Conservation (phyloP, 257 asterid species). For the Ajuga chamaepitys region DNA sequence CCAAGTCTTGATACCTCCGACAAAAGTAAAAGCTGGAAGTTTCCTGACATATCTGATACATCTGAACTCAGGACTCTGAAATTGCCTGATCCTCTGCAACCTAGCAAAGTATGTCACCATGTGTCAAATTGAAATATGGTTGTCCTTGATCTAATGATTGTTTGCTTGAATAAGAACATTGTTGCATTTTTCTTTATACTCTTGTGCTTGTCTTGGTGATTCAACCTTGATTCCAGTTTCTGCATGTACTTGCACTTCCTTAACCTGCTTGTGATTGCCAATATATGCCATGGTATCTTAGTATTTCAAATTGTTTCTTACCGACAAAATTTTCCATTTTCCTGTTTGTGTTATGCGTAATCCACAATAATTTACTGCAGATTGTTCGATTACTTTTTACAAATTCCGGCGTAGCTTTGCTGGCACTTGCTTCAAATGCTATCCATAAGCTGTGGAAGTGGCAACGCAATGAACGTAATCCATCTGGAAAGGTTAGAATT, state of each 20-base stretch:
- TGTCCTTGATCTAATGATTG: neutral
- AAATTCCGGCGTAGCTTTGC: conserved; percentile 79
- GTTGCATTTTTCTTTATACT: neutral
- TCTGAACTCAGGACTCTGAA: conserved; percentile 74
- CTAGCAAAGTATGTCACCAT: conserved; percentile 60
- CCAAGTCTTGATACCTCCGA: conserved; percentile 71
- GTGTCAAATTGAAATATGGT: neutral
- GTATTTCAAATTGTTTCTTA: neutral
- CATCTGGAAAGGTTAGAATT: conserved; percentile 69
- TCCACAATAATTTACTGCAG: conserved; percentile 30
- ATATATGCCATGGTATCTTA: neutral
- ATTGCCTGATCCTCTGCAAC: conserved; percentile 78
- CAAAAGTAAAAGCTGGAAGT: conserved; percentile 78
- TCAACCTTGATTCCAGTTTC: neutral
- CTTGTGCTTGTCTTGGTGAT: neutral
- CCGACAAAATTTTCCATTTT: neutral
- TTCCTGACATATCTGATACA: conserved; percentile 74
- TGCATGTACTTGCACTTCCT: neutral
- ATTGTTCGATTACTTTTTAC: conserved; percentile 76
- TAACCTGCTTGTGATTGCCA: neutral
- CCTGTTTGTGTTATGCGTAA: neutral
- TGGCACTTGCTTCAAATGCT: conserved; percentile 83
- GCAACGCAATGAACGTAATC: conserved; percentile 94
- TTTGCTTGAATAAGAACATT: neutral
- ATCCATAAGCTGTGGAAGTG: conserved; percentile 98